Percentiles rank a stretch among this genome's conserved stretches.
Conservation (phyloP, 2,329 filamentous ascomycete species). For the Madurella mycetomatis region DNA sequence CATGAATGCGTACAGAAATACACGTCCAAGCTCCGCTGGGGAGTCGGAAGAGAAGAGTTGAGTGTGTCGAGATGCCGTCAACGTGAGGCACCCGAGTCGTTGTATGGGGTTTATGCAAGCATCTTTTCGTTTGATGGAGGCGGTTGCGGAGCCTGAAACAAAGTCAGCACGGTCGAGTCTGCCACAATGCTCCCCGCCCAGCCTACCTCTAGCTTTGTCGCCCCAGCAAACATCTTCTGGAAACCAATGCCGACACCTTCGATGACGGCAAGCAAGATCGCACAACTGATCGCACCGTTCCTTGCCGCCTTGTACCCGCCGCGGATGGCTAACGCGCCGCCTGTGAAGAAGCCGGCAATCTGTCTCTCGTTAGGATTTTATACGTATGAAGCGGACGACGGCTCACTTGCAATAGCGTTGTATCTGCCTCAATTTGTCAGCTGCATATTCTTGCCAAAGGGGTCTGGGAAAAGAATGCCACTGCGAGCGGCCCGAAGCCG, state of each 20-base stretch:
- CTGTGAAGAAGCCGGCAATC: slow-evolving; percentile 94
- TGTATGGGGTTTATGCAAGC: slow-evolving; percentile 17
- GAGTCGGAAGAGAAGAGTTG: slow-evolving; percentile 23
- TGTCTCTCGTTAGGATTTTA: slow-evolving; percentile 4
- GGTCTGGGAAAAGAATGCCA: background rate
- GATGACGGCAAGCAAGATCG: slow-evolving; percentile 88
- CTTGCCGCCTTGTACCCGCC: slow-evolving; percentile 88
- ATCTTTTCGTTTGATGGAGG: slow-evolving; percentile 22
- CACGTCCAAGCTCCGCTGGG: slow-evolving; percentile 17
- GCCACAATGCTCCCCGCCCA: background rate
- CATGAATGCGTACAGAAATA: slow-evolving; percentile 28
- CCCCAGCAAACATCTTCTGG: slow-evolving; percentile 28
- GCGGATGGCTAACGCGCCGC: slow-evolving; percentile 83
- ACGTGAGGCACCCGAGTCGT: slow-evolving; percentile 7
- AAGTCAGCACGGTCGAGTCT: slow-evolving; percentile 4
- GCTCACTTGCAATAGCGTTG: slow-evolving; percentile 68
- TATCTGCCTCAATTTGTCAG: slow-evolving; percentile 31
- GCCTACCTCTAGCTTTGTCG: slow-evolving; percentile 27
- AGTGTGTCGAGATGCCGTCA: slow-evolving; percentile 17
- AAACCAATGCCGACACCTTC: slow-evolving; percentile 90
- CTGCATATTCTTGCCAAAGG: background rate
- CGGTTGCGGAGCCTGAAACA: slow-evolving; percentile 22
- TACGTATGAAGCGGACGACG: background rate
- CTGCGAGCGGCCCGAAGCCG: too few species aligned
- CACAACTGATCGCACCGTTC: slow-evolving; percentile 95